Evolutionary conservation across 2,329 filamentous ascomycete species (phyloP), one percentile per base, ranked within the genome.

Genomic region (Hypoxylon sp.): DNA sequence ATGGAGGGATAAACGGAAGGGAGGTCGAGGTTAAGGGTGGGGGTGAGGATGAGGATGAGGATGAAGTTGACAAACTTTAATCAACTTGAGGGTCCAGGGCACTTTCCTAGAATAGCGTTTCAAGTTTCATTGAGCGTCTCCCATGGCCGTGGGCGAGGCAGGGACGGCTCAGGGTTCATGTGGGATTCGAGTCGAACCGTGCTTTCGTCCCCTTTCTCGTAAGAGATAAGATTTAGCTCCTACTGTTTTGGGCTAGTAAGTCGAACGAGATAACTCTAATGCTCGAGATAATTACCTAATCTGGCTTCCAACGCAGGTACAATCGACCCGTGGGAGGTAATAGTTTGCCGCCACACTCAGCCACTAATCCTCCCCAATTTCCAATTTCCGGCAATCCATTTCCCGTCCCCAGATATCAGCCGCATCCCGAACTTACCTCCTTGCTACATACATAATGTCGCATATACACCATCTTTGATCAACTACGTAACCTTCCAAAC

Each of bases 391-490:
- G 24, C 24, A 27, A 3, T 48, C 39, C 21, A n/a, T n/a, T 48
- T 44, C 52, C 39, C 27, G 19, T 46, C 47, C 58, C 51, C 55
- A 44, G 51, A 64, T 46, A 58, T 69, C 68, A 70, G 68, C 68
- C 65, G 60, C 68, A 70, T 60, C 32, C 29, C 32, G n/a, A 59
- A 59, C 55, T 55, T 42, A 52, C 47, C 31, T 60, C 29, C 13
- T 57, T 42, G 8, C 53, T 21, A 44, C 37, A 5, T 42, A 3
- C 44, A 46, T 44, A 11, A 29, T 7, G 32, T 50, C 39, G 17
- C 31, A 29, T 35, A 44, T n/a, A 62, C 39, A 21, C 39, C 53
- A 60, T 42, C 55, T 39, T 27, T 57, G 21, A 55, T 44, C 21
- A 47, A 29, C 35, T 29, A 39, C 15, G 6, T 21, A 19, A 15